A percentile compares a stretch with the other conserved stretches of the same genome.
Conservation (phyloP, 768 basidiomycete species). For the Tremella yokohamensis region DNA sequence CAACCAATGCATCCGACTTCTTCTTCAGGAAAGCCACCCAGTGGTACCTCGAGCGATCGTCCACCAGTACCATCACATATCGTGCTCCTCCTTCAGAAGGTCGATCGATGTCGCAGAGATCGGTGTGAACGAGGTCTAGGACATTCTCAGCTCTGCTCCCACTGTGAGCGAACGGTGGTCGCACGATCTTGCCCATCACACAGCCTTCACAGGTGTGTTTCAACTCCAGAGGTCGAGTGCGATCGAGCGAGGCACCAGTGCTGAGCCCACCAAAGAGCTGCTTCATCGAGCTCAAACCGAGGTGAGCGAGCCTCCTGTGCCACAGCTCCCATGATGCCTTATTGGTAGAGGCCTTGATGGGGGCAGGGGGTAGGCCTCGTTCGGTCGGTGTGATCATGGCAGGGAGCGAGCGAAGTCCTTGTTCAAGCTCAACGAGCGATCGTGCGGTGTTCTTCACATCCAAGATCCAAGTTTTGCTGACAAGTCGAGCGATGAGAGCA, state of each 20-base stretch:
- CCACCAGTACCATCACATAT: conserved; percentile 12
- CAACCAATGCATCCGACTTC: conserved; percentile 8
- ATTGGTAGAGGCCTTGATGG: not conserved
- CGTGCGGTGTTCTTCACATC: not conserved
- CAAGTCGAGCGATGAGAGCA: conserved; percentile 6
- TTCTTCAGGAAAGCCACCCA: conserved; percentile 10
- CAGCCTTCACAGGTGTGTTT: conserved; percentile 3
- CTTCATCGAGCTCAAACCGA: conserved; percentile 8
- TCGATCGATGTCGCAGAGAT: conserved; percentile 7
- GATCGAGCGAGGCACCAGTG: conserved; percentile 10
- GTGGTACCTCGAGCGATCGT: conserved; percentile 10
- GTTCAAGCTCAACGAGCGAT: not conserved
- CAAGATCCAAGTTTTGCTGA: conserved; percentile 5
- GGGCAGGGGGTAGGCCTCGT: not conserved
- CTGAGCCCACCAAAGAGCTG: conserved; percentile 7
- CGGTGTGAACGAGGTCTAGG: conserved; percentile 12
- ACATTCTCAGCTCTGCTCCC: conserved; percentile 7
- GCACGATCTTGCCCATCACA: conserved; percentile 6
- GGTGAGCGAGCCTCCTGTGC: conserved; percentile 11
- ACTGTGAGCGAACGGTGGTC: conserved; percentile 5
- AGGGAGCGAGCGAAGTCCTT: conserved; percentile 2
- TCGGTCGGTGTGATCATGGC: conserved; percentile 6
- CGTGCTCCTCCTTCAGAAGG: conserved; percentile 8
- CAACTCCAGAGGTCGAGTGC: conserved; percentile 1
- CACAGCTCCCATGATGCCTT: conserved; percentile 6